Conservation (phyloP, 257 asterid species). For the Parsonsia alboflavescens region DNA sequence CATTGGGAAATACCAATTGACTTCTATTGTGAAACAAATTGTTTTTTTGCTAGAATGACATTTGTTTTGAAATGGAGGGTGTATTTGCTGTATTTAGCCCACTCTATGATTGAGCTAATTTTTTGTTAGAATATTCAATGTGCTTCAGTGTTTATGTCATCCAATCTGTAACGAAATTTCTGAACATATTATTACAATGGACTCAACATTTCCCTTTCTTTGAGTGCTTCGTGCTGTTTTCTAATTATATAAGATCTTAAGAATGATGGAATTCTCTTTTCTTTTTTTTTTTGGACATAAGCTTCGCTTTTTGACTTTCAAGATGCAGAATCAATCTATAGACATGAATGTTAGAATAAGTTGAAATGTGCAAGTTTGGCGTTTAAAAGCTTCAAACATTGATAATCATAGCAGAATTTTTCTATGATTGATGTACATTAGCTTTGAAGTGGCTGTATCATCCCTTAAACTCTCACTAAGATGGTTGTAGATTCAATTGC, state of each 20-base stretch:
- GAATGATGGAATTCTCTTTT: not conserved
- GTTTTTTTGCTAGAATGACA: no score
- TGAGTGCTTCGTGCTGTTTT: not conserved
- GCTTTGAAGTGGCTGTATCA: not conserved
- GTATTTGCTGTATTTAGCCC: not conserved
- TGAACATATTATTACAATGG: not conserved
- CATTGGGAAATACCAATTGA: no score
- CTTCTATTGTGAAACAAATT: no score
- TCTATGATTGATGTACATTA: not conserved
- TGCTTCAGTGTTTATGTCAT: not conserved
- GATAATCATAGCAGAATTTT: not conserved
- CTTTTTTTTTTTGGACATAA: not conserved
- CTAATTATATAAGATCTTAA: not conserved
- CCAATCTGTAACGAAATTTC: not conserved
- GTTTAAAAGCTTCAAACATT: not conserved
- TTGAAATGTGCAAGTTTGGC: not conserved
- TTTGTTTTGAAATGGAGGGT: no score
- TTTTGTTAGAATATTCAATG: not conserved
- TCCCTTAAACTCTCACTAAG: not conserved
- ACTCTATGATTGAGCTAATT: not conserved
- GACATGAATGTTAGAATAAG: not conserved
- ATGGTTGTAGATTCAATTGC: not conserved
- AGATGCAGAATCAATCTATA: not conserved
- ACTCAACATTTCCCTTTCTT: not conserved
- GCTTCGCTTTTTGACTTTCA: not conserved